phyloP scores from a whole-genome alignment of 345 rosid genomes.

The Mangifera indica region DNA sequence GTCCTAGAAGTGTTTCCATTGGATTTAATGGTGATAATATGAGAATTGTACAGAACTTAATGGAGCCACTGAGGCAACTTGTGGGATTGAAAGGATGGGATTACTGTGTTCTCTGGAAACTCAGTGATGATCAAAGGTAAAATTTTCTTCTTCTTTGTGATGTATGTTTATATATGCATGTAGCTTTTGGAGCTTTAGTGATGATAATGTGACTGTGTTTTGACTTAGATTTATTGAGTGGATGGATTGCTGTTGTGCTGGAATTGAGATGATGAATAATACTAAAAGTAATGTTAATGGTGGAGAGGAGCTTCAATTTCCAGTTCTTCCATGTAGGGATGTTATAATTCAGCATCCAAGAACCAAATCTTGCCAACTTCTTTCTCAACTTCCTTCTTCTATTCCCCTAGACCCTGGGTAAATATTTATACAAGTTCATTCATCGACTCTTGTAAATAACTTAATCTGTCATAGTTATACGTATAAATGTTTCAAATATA shows the following conservation, averaged over 20 bases:
- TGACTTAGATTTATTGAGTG: conserved; percentile 55
- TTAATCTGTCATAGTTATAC: too few species aligned
- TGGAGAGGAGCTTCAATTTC: conserved; percentile 48
- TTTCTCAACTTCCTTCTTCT: conserved; percentile 64
- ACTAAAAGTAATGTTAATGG: conserved; percentile 26
- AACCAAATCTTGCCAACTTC: conserved; percentile 66
- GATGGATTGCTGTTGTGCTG: conserved; percentile 85
- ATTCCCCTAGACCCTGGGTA: conserved; percentile 68
- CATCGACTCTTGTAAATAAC: neutral
- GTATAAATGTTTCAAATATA: too few species aligned
- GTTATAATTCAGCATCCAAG: conserved; percentile 60
- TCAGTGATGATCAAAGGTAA: conserved; percentile 85
- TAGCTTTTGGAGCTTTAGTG: neutral
- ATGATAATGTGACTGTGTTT: neutral
- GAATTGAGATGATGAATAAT: conserved; percentile 26
- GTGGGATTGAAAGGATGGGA: conserved; percentile 78
- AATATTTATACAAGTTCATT: neutral
- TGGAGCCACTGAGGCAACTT: conserved; percentile 67
- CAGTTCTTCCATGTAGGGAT: conserved; percentile 58
- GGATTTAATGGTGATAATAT: conserved; percentile 29
- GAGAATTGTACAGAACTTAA: conserved; percentile 47
- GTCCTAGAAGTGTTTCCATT: neutral
- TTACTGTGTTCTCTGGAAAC: conserved; percentile 78
- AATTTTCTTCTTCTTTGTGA: conserved; percentile 4
- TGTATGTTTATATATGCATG: neutral